Conservation (phyloP, 345 rosid genomes). For the Geranium rotundifolium region DNA sequence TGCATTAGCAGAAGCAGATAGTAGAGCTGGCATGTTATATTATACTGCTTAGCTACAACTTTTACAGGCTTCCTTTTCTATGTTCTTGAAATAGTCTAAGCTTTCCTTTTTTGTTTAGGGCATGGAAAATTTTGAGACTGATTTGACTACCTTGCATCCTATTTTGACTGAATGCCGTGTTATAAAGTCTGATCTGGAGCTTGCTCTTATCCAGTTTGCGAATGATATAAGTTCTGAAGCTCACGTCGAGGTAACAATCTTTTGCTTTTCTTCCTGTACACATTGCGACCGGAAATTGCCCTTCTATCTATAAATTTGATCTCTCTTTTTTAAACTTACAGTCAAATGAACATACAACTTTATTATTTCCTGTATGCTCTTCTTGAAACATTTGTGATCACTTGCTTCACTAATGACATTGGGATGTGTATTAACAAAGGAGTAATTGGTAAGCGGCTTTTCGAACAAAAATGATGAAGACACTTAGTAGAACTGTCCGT, state of each 20-base stretch:
- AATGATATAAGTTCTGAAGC: conserved; percentile 97
- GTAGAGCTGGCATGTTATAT: too few relatives aligned
- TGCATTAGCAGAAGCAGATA: conserved; percentile 1
- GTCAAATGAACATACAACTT: neutral
- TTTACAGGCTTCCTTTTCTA: too few relatives aligned
- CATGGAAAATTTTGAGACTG: conserved; percentile 52
- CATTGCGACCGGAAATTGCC: too few relatives aligned
- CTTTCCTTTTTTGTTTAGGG: conserved; percentile 37
- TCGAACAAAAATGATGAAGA: too few relatives aligned
- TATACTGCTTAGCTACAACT: too few relatives aligned
- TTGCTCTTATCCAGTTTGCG: conserved; percentile 79
- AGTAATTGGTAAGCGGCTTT: too few relatives aligned
- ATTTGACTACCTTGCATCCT: conserved; percentile 70
- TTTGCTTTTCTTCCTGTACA: neutral
- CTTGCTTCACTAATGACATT: neutral
- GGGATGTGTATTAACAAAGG: too few relatives aligned
- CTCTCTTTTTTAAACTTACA: neutral
- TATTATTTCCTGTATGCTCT: neutral
- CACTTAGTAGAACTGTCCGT: too few relatives aligned
- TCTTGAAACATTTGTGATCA: neutral
- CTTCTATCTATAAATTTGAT: too few relatives aligned
- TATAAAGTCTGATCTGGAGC: conserved; percentile 67
- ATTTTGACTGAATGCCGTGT: conserved; percentile 91
- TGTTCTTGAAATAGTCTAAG: neutral
- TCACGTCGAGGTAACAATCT: conserved; percentile 59